Conservation (phyloP, 2,329 filamentous ascomycete genomes). For the Fusarium marasasianum region DNA sequence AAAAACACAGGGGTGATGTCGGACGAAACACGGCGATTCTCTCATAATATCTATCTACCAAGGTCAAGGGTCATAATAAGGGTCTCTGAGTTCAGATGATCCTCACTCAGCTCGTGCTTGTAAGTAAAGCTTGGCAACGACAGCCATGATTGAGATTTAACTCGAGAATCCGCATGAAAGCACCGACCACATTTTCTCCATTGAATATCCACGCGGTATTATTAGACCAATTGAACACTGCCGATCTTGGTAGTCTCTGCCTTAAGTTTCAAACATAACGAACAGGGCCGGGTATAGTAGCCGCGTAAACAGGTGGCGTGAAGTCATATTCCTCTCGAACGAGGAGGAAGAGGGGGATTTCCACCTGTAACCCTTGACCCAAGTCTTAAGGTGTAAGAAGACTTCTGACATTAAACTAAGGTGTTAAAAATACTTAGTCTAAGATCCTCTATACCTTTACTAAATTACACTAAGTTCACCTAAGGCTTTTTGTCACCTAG, state of each 20-base stretch:
- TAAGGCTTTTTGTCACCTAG: no score
- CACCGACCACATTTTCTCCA: conserved; percentile 12
- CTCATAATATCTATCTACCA: neutral
- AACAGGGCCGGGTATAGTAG: conserved; percentile 19
- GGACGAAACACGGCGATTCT: conserved; percentile 21
- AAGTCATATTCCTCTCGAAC: conserved; percentile 1
- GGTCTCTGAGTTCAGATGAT: conserved; percentile 24
- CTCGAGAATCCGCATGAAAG: conserved; percentile 10
- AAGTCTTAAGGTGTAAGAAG: no score
- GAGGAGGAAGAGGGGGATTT: conserved; percentile 11
- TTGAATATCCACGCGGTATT: neutral
- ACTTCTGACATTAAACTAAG: no score
- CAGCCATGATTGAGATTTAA: neutral
- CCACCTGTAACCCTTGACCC: conserved; percentile 20
- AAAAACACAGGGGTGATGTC: conserved; percentile 3
- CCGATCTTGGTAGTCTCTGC: conserved; percentile 13
- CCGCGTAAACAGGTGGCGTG: conserved; percentile 26
- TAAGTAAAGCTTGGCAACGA: neutral
- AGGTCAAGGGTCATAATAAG: neutral
- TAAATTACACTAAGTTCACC: no score
- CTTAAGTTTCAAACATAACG: conserved; percentile 20
- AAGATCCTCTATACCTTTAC: no score
- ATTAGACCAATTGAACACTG: conserved; percentile 8
- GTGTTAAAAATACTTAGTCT: no score
- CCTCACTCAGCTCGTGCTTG: neutral